These are phyloP conservation scores for Sclerotinia nivalis DNA, from an alignment of 2,329 filamentous ascomycete species.

Conservation along the genomic window DNA sequence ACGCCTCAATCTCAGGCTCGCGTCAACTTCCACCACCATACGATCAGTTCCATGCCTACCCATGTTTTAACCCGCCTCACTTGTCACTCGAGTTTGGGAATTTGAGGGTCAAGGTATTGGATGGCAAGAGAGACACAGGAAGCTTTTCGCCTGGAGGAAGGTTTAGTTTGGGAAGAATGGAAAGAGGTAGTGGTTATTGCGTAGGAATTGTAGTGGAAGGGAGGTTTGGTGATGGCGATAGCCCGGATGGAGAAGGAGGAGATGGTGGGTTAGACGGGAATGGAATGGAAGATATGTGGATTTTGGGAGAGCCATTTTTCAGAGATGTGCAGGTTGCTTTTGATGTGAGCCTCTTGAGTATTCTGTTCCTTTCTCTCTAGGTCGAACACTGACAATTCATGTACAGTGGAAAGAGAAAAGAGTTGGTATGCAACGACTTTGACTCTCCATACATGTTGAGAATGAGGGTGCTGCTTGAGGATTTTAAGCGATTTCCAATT, in stretches of 20 bases:
- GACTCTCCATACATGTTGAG: not conserved
- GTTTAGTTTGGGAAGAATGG: slow-evolving; percentile 32
- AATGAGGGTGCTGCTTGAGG: no score
- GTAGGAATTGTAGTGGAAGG: slow-evolving; percentile 32
- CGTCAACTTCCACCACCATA: slow-evolving; percentile 28
- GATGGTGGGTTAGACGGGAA: slow-evolving; percentile 16
- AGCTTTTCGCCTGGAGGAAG: slow-evolving; percentile 28
- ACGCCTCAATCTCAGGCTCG: slow-evolving; percentile 31
- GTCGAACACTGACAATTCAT: not conserved
- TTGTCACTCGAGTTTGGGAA: slow-evolving; percentile 31
- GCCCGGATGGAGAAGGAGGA: not conserved
- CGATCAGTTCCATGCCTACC: slow-evolving; percentile 34
- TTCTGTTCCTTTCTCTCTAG: rapidly evolving
- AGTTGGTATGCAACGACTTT: slow-evolving; percentile 22
- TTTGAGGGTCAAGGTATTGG: slow-evolving; percentile 29
- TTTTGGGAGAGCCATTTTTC: slow-evolving; percentile 36
- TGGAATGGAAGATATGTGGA: slow-evolving; percentile 32
- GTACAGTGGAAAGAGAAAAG: slow-evolving; percentile 21
- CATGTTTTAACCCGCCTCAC: slow-evolving; percentile 32
- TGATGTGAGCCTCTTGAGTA: slow-evolving; percentile 27
- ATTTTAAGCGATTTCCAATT: not conserved
- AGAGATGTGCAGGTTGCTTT: slow-evolving; percentile 35
- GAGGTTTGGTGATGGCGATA: slow-evolving; percentile 24
- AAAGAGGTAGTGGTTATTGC: slow-evolving; percentile 32
- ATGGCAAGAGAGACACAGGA: slow-evolving; percentile 27